Conservation (phyloP, 768 basidiomycete genomes). For the Termitomyces sp. region DNA sequence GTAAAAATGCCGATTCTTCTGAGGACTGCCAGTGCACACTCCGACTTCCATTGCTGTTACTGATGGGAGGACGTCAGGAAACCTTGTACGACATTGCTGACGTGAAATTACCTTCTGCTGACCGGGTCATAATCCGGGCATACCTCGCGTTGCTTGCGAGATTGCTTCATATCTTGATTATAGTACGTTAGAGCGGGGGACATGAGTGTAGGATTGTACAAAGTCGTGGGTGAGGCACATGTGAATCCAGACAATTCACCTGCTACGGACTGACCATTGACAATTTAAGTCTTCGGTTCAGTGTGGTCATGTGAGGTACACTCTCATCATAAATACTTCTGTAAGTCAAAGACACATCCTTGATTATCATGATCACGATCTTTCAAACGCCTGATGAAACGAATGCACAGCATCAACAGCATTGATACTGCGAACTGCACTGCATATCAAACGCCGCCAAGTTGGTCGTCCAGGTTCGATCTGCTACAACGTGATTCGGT, state of each 20-base stretch:
- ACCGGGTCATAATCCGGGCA: slow-evolving; percentile 39
- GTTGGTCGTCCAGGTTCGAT: background rate
- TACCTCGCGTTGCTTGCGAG: slow-evolving; percentile 20
- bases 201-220: slow-evolving; percentile 1
- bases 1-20: slow-evolving; percentile 12
- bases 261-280: background rate
- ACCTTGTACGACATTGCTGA: slow-evolving; percentile 1
- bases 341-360: background rate
- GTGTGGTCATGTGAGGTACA: slow-evolving; percentile 10
- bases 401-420: background rate
- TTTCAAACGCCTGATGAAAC: slow-evolving; percentile 1
- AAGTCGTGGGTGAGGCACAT: slow-evolving; percentile 8
- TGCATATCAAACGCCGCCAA: background rate
- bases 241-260: background rate
- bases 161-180: slow-evolving; percentile 1
- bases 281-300: slow-evolving; percentile 4
- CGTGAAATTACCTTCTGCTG: slow-evolving; percentile 30
- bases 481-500: too few relatives aligned
- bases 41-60: slow-evolving; percentile 19
- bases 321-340: background rate
- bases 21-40: slow-evolving; percentile 21
- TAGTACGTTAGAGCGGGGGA: slow-evolving; percentile 2
- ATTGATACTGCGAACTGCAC: background rate
- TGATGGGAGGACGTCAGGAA: slow-evolving; percentile 1
- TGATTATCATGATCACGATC: background rate